Base-by-base conservation (phyloP, 257 asterid genomes). In the Solanum boliviense region DNA sequence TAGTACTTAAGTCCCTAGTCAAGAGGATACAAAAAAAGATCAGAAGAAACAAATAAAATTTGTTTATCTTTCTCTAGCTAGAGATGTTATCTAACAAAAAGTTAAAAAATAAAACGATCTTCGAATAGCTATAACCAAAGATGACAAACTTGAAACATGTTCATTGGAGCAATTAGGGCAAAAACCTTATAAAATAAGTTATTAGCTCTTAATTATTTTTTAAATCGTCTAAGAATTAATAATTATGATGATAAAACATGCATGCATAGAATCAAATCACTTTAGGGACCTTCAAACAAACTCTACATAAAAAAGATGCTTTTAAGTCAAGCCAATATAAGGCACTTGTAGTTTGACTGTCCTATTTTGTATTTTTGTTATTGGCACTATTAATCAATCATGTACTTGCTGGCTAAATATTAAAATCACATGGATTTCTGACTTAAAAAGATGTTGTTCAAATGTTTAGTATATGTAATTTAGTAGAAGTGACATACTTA, bases 311-410 rank as follows among this genome's bases (percentile, higher is more conserved):
- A 39, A 39, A 88, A 90, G 90, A 88, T 90, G 87, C 84, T 86
- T 56, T 72, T 32, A 20, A 84, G 90, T 83, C 85, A 86, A 86
- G 92, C 85, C 87, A 88, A 70, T 87, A 41, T 76, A 65, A 79
- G 73, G 75, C 86, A 48, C 44, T 67, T 9, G 10, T 68, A 78
- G 23, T 86, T 78, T 72, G 87, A 71, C 86, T 78, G 89, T 87
- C 76, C 83, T 6, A 13, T 76, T 87, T 89, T 87, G 90, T 86
- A 79, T n/a, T 85, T 70, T 84, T 84, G 84, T 65, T 34, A 62
- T 85, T 71, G 75, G 75, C 87, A 65, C 25, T 71, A 85, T 46
- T 85, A 85, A 85, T 46, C 82, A 39, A 71, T 67, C 27, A 20
- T 67, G 41, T 67, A 67, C 67, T 85, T 85, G 87, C 87, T 85